Evolutionary conservation across 305 asterid species (phyloP).

Genomic region (Andrographis paniculata): DNA sequence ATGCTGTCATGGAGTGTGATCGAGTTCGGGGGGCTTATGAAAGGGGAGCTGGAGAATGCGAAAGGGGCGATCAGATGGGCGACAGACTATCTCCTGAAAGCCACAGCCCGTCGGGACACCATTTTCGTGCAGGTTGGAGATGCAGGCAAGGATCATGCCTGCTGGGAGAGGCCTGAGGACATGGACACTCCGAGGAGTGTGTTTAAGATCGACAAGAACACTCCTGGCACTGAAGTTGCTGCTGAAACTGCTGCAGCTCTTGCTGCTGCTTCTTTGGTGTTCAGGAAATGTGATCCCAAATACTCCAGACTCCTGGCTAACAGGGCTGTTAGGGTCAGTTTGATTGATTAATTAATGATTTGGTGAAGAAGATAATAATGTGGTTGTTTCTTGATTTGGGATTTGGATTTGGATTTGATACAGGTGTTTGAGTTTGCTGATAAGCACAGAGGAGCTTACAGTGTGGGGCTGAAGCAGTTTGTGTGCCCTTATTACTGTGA

Average conservation of each 20-base stretch:
- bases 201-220: conserved; percentile 66
- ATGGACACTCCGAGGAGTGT: conserved; percentile 99
- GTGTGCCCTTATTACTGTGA: conserved; percentile 94
- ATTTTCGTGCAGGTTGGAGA: conserved; percentile 98
- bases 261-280: conserved; percentile 95
- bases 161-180: conserved; percentile 99
- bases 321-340: conserved; percentile 59
- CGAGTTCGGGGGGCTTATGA: conserved; percentile 94
- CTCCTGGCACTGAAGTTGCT: conserved; percentile 95
- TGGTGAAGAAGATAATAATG: too few species aligned
- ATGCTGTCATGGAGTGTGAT: conserved; percentile 98
- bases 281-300: conserved; percentile 61
- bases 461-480: conserved; percentile 43
- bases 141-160: conserved; percentile 80
- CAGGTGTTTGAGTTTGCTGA: conserved; percentile 94
- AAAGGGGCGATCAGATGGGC: conserved; percentile 87
- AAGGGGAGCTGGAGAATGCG: conserved; percentile 74
- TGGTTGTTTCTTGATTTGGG: too few species aligned
- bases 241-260: conserved; percentile 99
- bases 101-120: conserved; percentile 78
- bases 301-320: conserved; percentile 66
- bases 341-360: too few species aligned
- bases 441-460: conserved; percentile 82
- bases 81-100: conserved; percentile 92
- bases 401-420: too few species aligned